Evolutionary conservation across 192 early-diverging fungal species (phyloP), one percentile per base, ranked within the genome.

Genomic region (Podila minutissima): DNA sequence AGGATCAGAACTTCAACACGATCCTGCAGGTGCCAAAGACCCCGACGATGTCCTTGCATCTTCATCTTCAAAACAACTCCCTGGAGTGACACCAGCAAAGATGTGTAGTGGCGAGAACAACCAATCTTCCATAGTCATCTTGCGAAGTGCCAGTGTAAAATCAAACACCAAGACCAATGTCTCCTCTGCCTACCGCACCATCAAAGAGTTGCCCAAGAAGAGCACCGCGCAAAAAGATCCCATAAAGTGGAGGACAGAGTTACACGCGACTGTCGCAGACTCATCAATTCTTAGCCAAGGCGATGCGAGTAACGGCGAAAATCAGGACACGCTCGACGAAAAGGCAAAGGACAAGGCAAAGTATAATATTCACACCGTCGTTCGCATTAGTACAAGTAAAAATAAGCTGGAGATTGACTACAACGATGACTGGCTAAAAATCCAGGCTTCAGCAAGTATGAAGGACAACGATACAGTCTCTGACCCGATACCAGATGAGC

Each of bases 1-100:
- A 57, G 64, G 71, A 58, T 28, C 28, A n/a, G 69, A 71, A n/a
- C 65, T 78, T 5, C 46, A 51, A 10, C 38, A 22, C n/a, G 26
- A 26, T 51, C 41, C 71, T 9, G 24, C 17, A 60, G 38, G 48
- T 19, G 15, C 3, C 41, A 46, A 46, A 46, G 15, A 46, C 15
- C 3, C 13, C 13, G 15, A 46, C 15, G 15, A 46, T 20, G 12
- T 7, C 4, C 29, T 20, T 5, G 20, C 53, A 55, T 24, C 24
- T 5, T 55, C 17, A 17, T 24, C 22, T 46, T 46, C 41, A 46
- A 46, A 46, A 46, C 41, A 46, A 15, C 41, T 4, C 41, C 15
- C 15, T 46, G 41, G 41, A 46, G 41, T 15, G 12, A 17, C 41
- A 17, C 41, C 41, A 46, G 15, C 15, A 46, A 46, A 46, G 15